Evolutionary conservation across 179 eudicot species (phyloP), one percentile per base, ranked within the genome.

Genomic region (Nepenthes alata): DNA sequence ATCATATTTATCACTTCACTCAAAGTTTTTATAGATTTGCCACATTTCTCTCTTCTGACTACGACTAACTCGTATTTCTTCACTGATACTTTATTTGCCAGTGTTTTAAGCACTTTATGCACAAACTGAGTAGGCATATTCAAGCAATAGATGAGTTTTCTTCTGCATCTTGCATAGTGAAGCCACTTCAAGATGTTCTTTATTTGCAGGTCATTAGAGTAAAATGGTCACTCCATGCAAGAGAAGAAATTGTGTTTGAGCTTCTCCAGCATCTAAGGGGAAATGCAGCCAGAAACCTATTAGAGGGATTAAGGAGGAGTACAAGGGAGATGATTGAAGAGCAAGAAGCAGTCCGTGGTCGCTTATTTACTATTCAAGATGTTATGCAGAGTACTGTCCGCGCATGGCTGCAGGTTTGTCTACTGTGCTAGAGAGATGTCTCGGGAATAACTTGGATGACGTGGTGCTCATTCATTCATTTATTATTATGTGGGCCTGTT

Each of bases 331-430:
- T 91, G 97, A 74, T 91, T 69, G 85, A 77, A 47, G 97, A 91
- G 79, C 98, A 91, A 78, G 98, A 91, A 80, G 98, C 96, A 58
- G 98, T 86, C 67, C 87, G 98, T 67, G 98, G 82, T 68, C 98
- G 96, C 73, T 68, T 91, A 58, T 91, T 91, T 70, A 91, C 96
- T 64, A 78, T 91, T 70, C 98, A 91, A 83, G 98, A 91, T 76
- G 98, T 91, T 66, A 91, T 91, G 96, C 91, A 88, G 71, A 83
- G 96, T 64, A 91, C 74, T 16, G 64, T 88, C 36, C 95, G 98
- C 38, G 91, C 98, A 55, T 88, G 97, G 96, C 72, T 91, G 70
- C 98, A 91, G 97, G 96, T 91, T 62, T 41, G 45, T 41, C 45
- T 41, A 7, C 8, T 41, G 8, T 41, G 45, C 8, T 4, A 4